These are phyloP conservation scores for Pseudoturritis turrita DNA, from an alignment of 345 rosid genomes.

Conservation along the genomic window DNA sequence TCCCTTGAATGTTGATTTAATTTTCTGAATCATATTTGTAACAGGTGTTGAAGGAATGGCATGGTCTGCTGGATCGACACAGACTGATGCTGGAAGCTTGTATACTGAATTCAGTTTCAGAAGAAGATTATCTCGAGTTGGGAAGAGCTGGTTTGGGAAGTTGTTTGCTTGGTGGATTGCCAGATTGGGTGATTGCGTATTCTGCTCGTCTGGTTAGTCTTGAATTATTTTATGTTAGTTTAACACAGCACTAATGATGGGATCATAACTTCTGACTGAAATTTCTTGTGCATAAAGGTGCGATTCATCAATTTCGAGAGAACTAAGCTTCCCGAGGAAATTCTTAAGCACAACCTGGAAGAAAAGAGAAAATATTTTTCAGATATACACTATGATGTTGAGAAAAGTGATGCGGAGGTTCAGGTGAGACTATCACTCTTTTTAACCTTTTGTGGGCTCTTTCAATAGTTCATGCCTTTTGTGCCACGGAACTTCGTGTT, in stretches of 20 bases:
- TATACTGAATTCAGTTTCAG: conserved; percentile 69
- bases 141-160: conserved; percentile 97
- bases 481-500: not conserved
- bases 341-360: conserved; percentile 85
- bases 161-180: conserved; percentile 97
- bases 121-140: conserved; percentile 95
- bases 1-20: not conserved
- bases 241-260: not conserved
- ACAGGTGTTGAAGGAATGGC: conserved; percentile 90
- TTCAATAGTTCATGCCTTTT: not conserved
- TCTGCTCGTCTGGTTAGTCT: conserved; percentile 88
- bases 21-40: conserved; percentile 2
- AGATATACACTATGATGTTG: conserved; percentile 74
- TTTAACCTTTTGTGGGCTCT: not conserved
- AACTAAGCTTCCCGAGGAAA: conserved; percentile 92
- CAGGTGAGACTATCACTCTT: conserved; percentile 54
- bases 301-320: conserved; percentile 94
- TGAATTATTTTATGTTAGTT: conserved; percentile 1
- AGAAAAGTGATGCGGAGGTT: conserved; percentile 99
- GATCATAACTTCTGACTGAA: conserved; percentile 13
- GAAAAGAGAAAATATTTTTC: conserved; percentile 83
- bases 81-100: conserved; percentile 91
- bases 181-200: conserved; percentile 93
- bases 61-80: conserved; percentile 85
- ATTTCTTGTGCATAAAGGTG: conserved; percentile 56